Conservation (phyloP, 306 rosid species). For the Vigna hirtella region DNA sequence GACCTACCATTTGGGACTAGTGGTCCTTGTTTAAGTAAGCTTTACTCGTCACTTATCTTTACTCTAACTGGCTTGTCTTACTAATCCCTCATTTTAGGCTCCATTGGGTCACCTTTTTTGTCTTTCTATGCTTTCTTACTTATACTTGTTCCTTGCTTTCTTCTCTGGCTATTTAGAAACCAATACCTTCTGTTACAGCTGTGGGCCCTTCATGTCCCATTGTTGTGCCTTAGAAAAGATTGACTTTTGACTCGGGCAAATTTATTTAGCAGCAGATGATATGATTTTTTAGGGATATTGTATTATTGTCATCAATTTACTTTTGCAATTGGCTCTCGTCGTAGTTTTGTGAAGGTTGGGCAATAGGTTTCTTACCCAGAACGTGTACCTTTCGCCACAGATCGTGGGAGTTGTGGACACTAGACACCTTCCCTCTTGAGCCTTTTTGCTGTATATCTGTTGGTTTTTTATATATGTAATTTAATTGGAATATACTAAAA, state of each 20-base stretch:
- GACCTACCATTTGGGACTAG: not conserved
- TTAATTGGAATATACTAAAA: no score
- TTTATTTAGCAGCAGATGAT: not conserved
- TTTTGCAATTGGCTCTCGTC: no score
- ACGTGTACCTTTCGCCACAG: not conserved
- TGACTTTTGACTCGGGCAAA: not conserved
- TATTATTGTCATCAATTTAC: no score
- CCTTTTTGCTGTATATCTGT: not conserved
- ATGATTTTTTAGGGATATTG: not conserved
- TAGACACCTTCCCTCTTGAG: not conserved
- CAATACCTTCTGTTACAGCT: not conserved
- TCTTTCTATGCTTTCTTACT: not conserved
- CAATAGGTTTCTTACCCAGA: not conserved
- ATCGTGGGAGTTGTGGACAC: not conserved
- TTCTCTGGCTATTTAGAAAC: conserved; percentile 20
- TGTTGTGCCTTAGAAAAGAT: not conserved
- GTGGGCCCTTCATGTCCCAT: conserved; percentile 12
- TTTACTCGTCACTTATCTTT: not conserved
- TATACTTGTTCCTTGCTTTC: conserved; percentile 8
- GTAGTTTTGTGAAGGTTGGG: no score
- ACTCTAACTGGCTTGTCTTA: conserved; percentile 6
- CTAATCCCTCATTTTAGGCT: not conserved
- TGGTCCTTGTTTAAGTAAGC: conserved; percentile 7
- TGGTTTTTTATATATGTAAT: not conserved
- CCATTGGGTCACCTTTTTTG: not conserved